Evolutionary conservation across 129 eudicot genomes (phyloP), one percentile per base, ranked within the genome.

Genomic region (Chrysanthemum seticuspe): DNA sequence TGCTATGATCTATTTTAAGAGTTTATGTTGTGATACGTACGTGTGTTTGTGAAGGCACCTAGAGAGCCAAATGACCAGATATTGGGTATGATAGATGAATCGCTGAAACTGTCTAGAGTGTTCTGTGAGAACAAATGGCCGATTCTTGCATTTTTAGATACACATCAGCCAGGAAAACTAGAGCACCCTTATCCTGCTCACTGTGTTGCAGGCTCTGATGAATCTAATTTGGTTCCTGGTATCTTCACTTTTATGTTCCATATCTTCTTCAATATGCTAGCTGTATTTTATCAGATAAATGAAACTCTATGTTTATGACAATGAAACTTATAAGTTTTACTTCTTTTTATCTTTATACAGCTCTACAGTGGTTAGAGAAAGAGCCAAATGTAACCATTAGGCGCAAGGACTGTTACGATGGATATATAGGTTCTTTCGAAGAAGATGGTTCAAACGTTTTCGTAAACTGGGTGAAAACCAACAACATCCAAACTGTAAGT

Each of bases 131-230:
- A 87, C 10, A 83, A 81, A 67, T 89, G 92, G 96, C 96, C 90
- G 12, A 69, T 87, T 55, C 76, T 89, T 55, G 93, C 90, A 3
- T 89, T 89, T 71, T 74, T 89, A 29, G 96, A 89, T 70, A 74
- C 96, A 1, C 96, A 89, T 74, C 82, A 78, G 18, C 93, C 96
- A 12, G 90, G 85, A 59, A 87, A 82, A 68, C 88, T 75, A 6
- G 96, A 89, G 63, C 90, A 79, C 70, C 96, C 96, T 51, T 89
- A 85, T 71, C 92, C 96, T 73, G 78, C 90, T 40, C 96, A 89
- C 77, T 89, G 96, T 54, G 64, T 89, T 68, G 63, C 82, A 56
- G 96, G 90, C 60, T 71, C 92, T 8, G 76, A 89, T 65, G 96
- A 89, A 81, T 87, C 92, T 19, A 77, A 83, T 18, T 76, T 89